Evolutionary conservation across 2,329 filamentous ascomycete species (phyloP).

Genomic region (Huntiella moniliformis): DNA sequence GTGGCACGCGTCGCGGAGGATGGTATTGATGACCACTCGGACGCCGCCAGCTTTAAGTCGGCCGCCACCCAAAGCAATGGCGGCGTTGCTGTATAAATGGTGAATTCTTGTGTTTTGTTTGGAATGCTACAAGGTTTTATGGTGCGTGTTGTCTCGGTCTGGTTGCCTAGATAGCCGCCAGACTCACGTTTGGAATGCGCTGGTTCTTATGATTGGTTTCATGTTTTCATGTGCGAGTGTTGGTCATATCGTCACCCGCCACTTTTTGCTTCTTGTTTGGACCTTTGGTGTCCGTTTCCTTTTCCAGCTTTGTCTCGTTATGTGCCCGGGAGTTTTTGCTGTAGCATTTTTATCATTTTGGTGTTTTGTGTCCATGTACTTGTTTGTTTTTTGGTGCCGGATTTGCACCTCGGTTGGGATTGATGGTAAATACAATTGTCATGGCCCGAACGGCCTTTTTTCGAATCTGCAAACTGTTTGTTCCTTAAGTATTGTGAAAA

Average conservation of each 20-base stretch:
- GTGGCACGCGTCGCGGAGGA: too few species aligned
- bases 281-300: not conserved
- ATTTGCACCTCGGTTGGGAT: not conserved
- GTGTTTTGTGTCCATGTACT: not conserved
- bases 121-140: not conserved
- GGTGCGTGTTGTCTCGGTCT: too few species aligned
- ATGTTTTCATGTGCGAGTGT: not conserved
- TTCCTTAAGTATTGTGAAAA: too few species aligned
- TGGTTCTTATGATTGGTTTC: not conserved
- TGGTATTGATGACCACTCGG: conserved; percentile 6
- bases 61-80: conserved; percentile 10
- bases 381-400: not conserved
- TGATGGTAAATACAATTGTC: too few species aligned
- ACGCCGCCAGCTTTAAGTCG: conserved; percentile 10
- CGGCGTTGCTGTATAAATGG: conserved; percentile 4
- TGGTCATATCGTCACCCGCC: not conserved
- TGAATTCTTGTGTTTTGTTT: conserved; percentile 1
- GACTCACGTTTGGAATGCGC: not conserved
- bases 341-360: not conserved
- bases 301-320: not conserved
- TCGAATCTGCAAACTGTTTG: too few species aligned
- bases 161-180: too few species aligned
- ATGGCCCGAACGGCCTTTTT: too few species aligned
- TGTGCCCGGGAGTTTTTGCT: not conserved
- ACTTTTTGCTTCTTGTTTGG: not conserved